A percentile compares a stretch with the other conserved stretches of the same genome.
Conservation (phyloP, 2,329 filamentous ascomycete genomes). For the Colletotrichum orchidophilum region DNA sequence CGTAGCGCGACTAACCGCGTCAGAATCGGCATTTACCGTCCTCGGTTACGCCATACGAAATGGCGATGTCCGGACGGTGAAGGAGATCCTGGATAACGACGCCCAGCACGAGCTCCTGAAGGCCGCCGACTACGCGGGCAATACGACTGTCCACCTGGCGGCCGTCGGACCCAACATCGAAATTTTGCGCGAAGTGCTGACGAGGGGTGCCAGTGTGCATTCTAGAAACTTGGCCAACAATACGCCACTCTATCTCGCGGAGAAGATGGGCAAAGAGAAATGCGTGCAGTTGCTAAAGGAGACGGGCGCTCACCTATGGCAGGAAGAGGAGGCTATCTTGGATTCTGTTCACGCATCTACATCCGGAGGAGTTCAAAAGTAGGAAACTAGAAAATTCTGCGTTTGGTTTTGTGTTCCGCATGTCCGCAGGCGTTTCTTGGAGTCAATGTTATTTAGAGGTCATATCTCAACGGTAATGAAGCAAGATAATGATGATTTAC, state of each 20-base stretch:
- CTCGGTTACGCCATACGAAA: conserved; percentile 83
- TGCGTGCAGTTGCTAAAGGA: conserved; percentile 64
- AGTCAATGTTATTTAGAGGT: neutral
- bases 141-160: conserved; percentile 72
- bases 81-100: conserved; percentile 74
- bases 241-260: conserved; percentile 72
- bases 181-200: conserved; percentile 68
- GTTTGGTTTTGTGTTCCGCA: neutral
- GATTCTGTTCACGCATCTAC: conserved; percentile 28
- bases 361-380: conserved; percentile 28
- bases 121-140: conserved; percentile 82
- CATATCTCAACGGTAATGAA: neutral
- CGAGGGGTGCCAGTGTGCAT: conserved; percentile 73
- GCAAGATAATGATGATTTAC: neutral
- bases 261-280: conserved; percentile 63
- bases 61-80: conserved; percentile 72
- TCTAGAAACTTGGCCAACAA: conserved; percentile 71
- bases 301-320: conserved; percentile 69
- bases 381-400: conserved; percentile 1
- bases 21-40: conserved; percentile 74
- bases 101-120: conserved; percentile 70
- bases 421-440: conserved; percentile 10
- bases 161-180: conserved; percentile 62
- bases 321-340: conserved; percentile 43
- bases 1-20: conserved; percentile 53